Evolutionary conservation across 2,329 filamentous ascomycete genomes (phyloP), one percentile per base, ranked within the genome.

Genomic region (Fusarium nodosum): DNA sequence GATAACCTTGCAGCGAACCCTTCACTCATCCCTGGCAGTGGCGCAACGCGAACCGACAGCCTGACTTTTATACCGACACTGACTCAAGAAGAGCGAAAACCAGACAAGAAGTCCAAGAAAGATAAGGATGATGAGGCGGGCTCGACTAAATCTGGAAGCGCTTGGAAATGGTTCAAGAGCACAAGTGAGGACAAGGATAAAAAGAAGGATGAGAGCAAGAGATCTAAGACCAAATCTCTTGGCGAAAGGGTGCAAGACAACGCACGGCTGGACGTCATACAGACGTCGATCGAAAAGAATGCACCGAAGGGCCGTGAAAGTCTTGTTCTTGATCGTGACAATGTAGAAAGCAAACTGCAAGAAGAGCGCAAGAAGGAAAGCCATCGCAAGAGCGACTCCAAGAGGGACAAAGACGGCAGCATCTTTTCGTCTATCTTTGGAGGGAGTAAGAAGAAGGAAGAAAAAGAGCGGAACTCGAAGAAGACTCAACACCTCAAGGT

Each of bases 371-470:
- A 91, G 79, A 97, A 96, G 77, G 91, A 94, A 70, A 90, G 88
- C 72, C 86, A 83, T 67, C 89, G 93, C 45, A 96, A 94, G 77
- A 87, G 89, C 7, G 91, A 91, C 33, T 86, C 90, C 22, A 97
- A 95, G 81, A 97, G 94, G 78, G 94, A 97, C 71, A 97, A 97
- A 76, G 93, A 97, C 65, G 90, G 94, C 10, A 94, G 95, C 68
- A 85, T 98, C n/a, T 94, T 99, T 72, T 95, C 94, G 0, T 96
- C 94, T 1, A 90, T 99, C 57, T 98, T 99, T 76, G 93, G 94
- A 18, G 92, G 93, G 42, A 88, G 91, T 64, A 97, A 97, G 83
- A 97, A 95, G 83, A 97, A 93, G 80, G 85, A 88, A 59, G 92
- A 95, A 60, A 90, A 90, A 71, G 93, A 97, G 57, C 86, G 87